These are phyloP conservation scores for Alloascoidea africana DNA, from an alignment of 805 yeast genomes.

Conservation along the genomic window DNA sequence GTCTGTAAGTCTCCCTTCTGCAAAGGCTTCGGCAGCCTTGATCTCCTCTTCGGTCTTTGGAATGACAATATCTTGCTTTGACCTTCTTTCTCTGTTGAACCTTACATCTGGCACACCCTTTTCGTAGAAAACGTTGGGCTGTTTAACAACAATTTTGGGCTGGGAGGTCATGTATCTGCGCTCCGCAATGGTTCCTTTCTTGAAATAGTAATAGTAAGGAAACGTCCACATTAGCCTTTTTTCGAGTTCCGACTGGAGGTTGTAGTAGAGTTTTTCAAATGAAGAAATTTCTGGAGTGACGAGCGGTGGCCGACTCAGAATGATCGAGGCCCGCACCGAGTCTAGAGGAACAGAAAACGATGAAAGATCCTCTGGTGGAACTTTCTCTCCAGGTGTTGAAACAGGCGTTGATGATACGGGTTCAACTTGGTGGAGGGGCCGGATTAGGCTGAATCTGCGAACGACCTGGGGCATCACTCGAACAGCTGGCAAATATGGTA, in stretches of 20 bases:
- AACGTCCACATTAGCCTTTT: slow-evolving; percentile 94
- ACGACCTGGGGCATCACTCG: too few species aligned
- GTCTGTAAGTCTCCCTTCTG: slow-evolving; percentile 19
- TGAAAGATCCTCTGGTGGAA: too few species aligned
- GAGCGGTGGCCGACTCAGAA: slow-evolving; percentile 72
- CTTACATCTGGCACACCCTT: slow-evolving; percentile 76
- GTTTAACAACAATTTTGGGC: slow-evolving; percentile 54
- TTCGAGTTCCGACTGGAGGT: slow-evolving; percentile 77
- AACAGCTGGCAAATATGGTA: too few species aligned
- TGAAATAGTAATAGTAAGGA: slow-evolving; percentile 85
- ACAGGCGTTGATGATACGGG: too few species aligned
- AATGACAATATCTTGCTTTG: slow-evolving; percentile 61
- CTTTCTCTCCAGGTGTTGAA: too few species aligned
- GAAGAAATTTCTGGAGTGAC: slow-evolving; percentile 62
- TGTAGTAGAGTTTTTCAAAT: slow-evolving; percentile 62
- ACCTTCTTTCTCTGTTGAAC: slow-evolving; percentile 79
- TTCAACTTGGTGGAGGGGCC: too few species aligned
- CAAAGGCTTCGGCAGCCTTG: slow-evolving; percentile 6
- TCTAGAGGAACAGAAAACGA: too few species aligned
- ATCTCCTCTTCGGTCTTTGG: slow-evolving; percentile 29
- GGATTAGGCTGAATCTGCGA: too few species aligned
- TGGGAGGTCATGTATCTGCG: slow-evolving; percentile 66
- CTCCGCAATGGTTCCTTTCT: slow-evolving; percentile 79
- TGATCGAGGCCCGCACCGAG: slow-evolving; percentile 27
- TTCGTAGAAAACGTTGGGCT: slow-evolving; percentile 66